phyloP scores from a whole-genome alignment of 1,139 yeast genomes.

The Hyphopichia khmerensis region DNA sequence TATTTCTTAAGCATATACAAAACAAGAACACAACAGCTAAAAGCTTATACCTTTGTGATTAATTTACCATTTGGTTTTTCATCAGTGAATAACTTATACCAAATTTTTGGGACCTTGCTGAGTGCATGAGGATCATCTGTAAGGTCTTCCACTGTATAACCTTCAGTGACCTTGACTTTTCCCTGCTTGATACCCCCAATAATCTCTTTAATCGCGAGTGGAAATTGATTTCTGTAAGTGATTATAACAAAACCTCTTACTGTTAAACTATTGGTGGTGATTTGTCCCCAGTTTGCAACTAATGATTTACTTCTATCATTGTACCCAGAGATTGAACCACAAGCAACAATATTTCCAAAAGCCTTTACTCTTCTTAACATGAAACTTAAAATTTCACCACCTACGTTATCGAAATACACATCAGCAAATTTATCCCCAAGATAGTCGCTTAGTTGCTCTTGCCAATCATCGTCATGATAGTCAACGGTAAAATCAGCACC shows the following conservation, averaged over 20 bases:
- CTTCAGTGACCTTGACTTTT: slow-evolving; percentile 30
- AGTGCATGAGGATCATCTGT: slow-evolving; percentile 18
- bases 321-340: slow-evolving; percentile 65
- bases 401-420: slow-evolving; percentile 59
- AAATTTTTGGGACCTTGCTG: slow-evolving; percentile 26
- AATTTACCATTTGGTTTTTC: slow-evolving; percentile 36
- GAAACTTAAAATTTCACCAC: slow-evolving; percentile 57
- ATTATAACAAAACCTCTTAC: slow-evolving; percentile 49
- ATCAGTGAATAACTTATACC: slow-evolving; percentile 28
- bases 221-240: slow-evolving; percentile 33
- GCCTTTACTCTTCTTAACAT: slow-evolving; percentile 40
- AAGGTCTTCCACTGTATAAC: slow-evolving; percentile 26
- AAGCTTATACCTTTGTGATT: slow-evolving; percentile 22
- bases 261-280: slow-evolving; percentile 47
- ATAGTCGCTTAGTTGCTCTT: slow-evolving; percentile 41
- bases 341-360: slow-evolving; percentile 51
- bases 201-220: slow-evolving; percentile 34
- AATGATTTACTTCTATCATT: slow-evolving; percentile 37
- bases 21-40: too few relatives aligned
- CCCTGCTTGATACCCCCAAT: slow-evolving; percentile 40
- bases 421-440: slow-evolving; percentile 48
- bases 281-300: slow-evolving; percentile 39
- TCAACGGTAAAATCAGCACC: slow-evolving; percentile 58
- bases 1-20: too few relatives aligned
- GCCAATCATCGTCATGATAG: slow-evolving; percentile 49